Conservation (phyloP, 2,329 filamentous ascomycete genomes). For the Septoria petroselini region DNA sequence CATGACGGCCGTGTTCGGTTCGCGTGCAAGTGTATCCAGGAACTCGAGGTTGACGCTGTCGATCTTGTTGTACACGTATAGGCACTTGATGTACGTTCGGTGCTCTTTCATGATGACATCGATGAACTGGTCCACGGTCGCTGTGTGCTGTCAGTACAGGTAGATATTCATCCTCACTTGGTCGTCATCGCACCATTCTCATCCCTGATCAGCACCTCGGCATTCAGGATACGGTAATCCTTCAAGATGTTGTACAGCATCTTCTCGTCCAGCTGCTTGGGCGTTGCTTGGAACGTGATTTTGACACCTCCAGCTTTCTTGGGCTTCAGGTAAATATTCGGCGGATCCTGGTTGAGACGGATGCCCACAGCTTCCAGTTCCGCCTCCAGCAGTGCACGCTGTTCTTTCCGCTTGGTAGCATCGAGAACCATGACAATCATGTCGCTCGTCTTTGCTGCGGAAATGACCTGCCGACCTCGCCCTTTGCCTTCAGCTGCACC, state of each 20-base stretch:
- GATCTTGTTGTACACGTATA: slow-evolving; percentile 99
- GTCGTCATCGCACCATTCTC: slow-evolving; percentile 60
- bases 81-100: slow-evolving; percentile 87
- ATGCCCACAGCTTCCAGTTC: slow-evolving; percentile 96
- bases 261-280: slow-evolving; percentile 91
- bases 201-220: slow-evolving; percentile 90
- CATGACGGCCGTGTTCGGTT: slow-evolving; percentile 95
- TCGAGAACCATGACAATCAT: slow-evolving; percentile 95
- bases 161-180: too few species aligned
- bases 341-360: slow-evolving; percentile 82
- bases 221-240: slow-evolving; percentile 98
- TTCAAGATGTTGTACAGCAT: slow-evolving; percentile 97
- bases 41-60: slow-evolving; percentile 92
- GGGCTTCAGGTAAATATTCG: slow-evolving; percentile 95
- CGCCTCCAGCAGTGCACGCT: slow-evolving; percentile 81
- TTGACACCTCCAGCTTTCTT: slow-evolving; percentile 99
- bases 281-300: slow-evolving; percentile 87
- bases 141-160: slow-evolving; percentile 42
- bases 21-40: slow-evolving; percentile 84
- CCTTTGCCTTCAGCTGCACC: slow-evolving; percentile 95
- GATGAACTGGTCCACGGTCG: slow-evolving; percentile 96
- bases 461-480: slow-evolving; percentile 91
- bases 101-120: slow-evolving; percentile 99
- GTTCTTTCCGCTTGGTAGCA: slow-evolving; percentile 93
- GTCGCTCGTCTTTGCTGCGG: slow-evolving; percentile 96